Evolutionary conservation across 2,329 filamentous ascomycete genomes (phyloP).

Genomic region (Arthroderma sp.): DNA sequence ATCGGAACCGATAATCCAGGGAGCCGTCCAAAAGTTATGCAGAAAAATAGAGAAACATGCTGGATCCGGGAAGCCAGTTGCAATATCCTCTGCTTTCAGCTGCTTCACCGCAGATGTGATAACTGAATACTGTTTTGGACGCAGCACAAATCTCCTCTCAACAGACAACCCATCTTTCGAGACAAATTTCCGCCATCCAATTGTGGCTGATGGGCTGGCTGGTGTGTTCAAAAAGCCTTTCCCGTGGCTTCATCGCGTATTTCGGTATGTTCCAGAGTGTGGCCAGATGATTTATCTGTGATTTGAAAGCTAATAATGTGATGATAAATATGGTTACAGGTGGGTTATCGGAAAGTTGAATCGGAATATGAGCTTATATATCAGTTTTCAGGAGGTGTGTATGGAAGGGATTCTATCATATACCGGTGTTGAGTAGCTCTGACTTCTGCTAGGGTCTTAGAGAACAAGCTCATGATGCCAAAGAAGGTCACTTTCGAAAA

Average conservation of each 20-base stretch:
- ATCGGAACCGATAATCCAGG: constrained; percentile 11
- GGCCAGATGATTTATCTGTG: no score
- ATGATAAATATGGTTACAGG: no score
- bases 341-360: no score
- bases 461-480: not conserved
- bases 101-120: constrained; percentile 31
- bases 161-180: constrained; percentile 21
- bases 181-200: constrained; percentile 9
- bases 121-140: constrained; percentile 27
- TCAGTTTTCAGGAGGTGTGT: no score
- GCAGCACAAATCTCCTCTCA: constrained; percentile 15
- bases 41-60: constrained; percentile 2
- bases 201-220: not conserved
- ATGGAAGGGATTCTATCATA: no score
- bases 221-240: no score
- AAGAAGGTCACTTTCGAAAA: not conserved
- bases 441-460: not conserved
- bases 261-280: no score
- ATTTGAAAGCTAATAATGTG: no score
- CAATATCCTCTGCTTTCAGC: constrained; percentile 8
- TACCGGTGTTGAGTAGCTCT: no score
- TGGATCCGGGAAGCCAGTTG: constrained; percentile 3
- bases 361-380: no score
- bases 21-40: constrained; percentile 10
- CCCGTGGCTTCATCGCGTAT: no score